Evolutionary conservation across 2,329 filamentous ascomycete species (phyloP), one percentile per base, ranked within the genome.

Genomic region (Diaporthe amygdali): DNA sequence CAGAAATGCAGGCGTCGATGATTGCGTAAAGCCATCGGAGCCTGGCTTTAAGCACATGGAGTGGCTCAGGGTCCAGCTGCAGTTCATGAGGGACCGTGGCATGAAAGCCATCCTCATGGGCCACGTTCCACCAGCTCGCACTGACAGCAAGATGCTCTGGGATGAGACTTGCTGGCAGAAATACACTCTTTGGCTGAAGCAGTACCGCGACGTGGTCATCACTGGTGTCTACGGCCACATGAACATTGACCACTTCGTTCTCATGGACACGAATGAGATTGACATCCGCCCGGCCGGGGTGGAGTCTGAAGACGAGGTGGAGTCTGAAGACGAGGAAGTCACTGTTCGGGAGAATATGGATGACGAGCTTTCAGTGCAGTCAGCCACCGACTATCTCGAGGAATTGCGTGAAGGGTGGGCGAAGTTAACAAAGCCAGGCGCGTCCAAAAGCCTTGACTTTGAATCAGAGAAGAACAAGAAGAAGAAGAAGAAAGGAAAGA

Each of bases 111-210:
- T 99, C 66, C 83, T 99, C 67, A 97, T 94, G 76, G 96, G 96
- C 2, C 96, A 99, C 81, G 95, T 99, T 5, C 95, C 96, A 1
- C 96, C 96, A 0, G 96, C 95, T 1, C 88, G 95, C 73, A 96
- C 95, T 1, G 88, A 90, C 44, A 92, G 91, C 82, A 98, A 98
- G 85, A 89, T 90, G 77, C 91, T 90, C 73, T 99, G 96, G 96
- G 95, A 98, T 75, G 96, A 98, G 85, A 95, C 93, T 0, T 99
- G 96, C 83, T 99, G 96, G 95, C 96, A 98, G 80, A 98, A 97
- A 80, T 99, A 97, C 81, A 93, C 94, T 0, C 84, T 98, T 5
- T 98, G 95, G 94, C 84, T 96, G 77, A 89, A 91, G 75, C 94
- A 97, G 80, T 99, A 95, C 81, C 93, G 96, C 41, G 96, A 99